Percentiles rank a stretch among this genome's conserved stretches.
phyloP scores from a whole-genome alignment of 495 filamentous ascomycete species.

The Aspergillus egyptiacus region DNA sequence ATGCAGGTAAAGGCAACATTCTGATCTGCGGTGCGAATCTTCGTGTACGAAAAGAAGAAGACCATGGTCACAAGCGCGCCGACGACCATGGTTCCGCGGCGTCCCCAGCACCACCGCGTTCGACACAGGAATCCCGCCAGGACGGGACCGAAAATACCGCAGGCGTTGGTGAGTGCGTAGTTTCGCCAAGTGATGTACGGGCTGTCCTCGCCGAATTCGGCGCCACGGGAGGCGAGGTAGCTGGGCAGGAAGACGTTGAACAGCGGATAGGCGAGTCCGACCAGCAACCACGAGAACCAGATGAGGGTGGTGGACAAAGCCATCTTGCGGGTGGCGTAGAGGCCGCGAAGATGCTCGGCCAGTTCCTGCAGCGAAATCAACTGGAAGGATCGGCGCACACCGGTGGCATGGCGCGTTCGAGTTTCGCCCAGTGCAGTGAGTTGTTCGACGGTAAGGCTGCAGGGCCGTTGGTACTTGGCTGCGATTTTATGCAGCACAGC shows the following conservation, averaged over 20 bases:
- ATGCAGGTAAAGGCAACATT: conserved; percentile 61
- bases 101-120: conserved; percentile 47
- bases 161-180: conserved; percentile 62
- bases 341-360: conserved; percentile 52
- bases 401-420: conserved; percentile 23
- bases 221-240: conserved; percentile 44
- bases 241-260: conserved; percentile 62
- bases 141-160: conserved; percentile 58
- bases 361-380: conserved; percentile 46
- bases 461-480: conserved; percentile 54
- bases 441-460: conserved; percentile 55
- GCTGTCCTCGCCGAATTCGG: conserved; percentile 37
- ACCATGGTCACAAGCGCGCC: conserved; percentile 55
- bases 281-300: conserved; percentile 65
- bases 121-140: conserved; percentile 61
- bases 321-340: conserved; percentile 57
- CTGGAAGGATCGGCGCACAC: conserved; percentile 26
- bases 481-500: conserved; percentile 56
- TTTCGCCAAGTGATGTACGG: conserved; percentile 62
- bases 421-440: conserved; percentile 31
- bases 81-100: conserved; percentile 61
- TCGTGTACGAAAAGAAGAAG: conserved; percentile 67
- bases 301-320: conserved; percentile 56
- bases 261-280: conserved; percentile 63
- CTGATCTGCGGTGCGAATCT: conserved; percentile 51